These are phyloP conservation scores for Periconia macrospinosa DNA, from an alignment of 2,329 filamentous ascomycete genomes.

Conservation along the genomic window DNA sequence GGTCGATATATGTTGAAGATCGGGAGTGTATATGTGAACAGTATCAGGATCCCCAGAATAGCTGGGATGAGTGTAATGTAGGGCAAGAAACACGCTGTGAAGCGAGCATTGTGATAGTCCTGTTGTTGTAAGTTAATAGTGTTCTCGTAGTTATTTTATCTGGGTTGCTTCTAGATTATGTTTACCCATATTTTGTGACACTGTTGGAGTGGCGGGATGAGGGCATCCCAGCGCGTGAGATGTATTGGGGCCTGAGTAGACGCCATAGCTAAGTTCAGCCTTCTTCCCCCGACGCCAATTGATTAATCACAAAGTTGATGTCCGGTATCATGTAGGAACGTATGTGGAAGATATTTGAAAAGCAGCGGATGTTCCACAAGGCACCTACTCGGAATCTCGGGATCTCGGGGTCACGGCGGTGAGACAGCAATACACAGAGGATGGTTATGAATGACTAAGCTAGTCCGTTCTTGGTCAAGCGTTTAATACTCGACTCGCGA, in stretches of 20 bases:
- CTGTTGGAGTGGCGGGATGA: conserved; percentile 20
- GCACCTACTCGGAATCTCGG: conserved; percentile 5
- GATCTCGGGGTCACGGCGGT: neutral
- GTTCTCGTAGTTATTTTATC: neutral
- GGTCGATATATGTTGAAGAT: conserved; percentile 44
- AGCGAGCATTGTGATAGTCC: conserved; percentile 42
- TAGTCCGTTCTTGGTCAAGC: neutral
- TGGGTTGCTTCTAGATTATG: neutral
- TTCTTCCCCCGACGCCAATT: conserved; percentile 25
- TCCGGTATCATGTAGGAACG: conserved; percentile 17
- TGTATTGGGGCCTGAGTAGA: conserved; percentile 26
- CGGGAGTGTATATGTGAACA: conserved; percentile 39
- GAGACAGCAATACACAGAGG: neutral
- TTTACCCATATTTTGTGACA: conserved; percentile 34
- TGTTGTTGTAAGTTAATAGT: conserved; percentile 17
- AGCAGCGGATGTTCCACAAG: conserved; percentile 1
- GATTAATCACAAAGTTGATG: conserved; percentile 11
- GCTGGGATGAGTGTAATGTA: conserved; percentile 43
- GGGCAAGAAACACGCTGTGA: conserved; percentile 46
- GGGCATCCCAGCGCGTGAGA: conserved; percentile 3
- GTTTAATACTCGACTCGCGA: too few relatives aligned
- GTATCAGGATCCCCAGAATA: conserved; percentile 38
- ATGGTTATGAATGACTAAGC: neutral
- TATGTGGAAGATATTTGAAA: neutral
- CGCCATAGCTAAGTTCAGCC: conserved; percentile 25